Conservation (phyloP, 192 early-diverging fungal genomes). For the Gaertneriomyces semiglobifer region DNA sequence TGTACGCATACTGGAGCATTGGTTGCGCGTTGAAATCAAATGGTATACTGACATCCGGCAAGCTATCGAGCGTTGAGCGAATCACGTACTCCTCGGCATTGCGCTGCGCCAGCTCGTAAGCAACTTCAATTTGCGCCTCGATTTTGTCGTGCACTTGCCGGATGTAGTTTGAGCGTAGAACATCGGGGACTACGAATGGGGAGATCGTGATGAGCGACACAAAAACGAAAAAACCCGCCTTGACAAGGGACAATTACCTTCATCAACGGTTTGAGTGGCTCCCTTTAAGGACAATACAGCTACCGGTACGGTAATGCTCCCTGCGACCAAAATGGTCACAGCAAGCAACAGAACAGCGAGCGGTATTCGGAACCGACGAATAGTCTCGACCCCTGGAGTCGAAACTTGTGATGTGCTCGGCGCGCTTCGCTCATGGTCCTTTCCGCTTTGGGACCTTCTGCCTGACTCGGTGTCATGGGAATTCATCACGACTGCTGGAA, state of each 20-base stretch:
- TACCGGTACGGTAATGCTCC: constrained; percentile 1
- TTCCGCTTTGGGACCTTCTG: too few species aligned
- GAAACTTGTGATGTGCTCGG: too few species aligned
- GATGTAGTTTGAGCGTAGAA: neutral
- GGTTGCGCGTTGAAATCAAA: constrained; percentile 2
- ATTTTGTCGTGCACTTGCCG: constrained; percentile 12
- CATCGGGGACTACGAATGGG: neutral
- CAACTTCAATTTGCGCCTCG: neutral
- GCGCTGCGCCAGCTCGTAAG: constrained; percentile 8
- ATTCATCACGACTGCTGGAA: too few species aligned
- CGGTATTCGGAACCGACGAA: constrained; percentile 4
- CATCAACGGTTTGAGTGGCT: neutral
- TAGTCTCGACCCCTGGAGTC: too few species aligned
- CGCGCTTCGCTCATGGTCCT: too few species aligned
- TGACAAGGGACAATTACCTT: constrained; percentile 1
- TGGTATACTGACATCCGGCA: neutral
- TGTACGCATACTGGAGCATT: neutral
- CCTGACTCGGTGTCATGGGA: too few species aligned
- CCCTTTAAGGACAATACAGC: constrained; percentile 14
- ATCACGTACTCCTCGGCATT: constrained; percentile 2
- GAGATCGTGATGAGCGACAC: too few species aligned
- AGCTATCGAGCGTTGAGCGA: neutral
- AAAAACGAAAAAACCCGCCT: neutral
- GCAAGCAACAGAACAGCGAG: constrained; percentile 1
- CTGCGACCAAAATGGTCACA: constrained; percentile 1